Base-by-base conservation (phyloP, 768 basidiomycete genomes). In the Lentinula aciculospora region DNA sequence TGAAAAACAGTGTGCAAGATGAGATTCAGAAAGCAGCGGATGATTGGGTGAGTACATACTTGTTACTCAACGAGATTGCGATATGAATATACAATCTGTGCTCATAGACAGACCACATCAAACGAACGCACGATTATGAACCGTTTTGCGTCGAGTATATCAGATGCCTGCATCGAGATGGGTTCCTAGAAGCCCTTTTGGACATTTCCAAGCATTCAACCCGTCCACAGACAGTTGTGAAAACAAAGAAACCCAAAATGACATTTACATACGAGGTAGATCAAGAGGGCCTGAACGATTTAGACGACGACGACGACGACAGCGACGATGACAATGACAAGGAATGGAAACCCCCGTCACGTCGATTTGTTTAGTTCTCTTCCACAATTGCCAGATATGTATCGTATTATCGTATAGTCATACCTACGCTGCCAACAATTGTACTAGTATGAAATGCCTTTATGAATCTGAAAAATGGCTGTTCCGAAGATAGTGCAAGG, bases 101-200 rank as follows among this genome's bases (percentile, higher is more conserved):
- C 28, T 39, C 56, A 47, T 63, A 84, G 84, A 76, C 75, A 9
- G 84, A 86, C 23, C 76, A 83, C 60, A 63, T 81, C 44, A 82
- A 80, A 53, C 70, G 85, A 13, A 84, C 83, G 9, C 81, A 78
- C 61, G 83, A 86, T 67, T 86, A 85, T 61, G 82, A 84, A 63
- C 82, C 82, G 0, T 85, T 86, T 67, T 68, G 84, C 29, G 68
- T 67, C n/a, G 73, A 70, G 34, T 84, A 79, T 59, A 60, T 81
- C 7, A 68, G 62, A 13, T 64, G 67, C 2, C 58, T 83, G 61
- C 75, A 82, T 39, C 58, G 68, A 1, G 80, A 81, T 59, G 82
- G 80, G 0, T 58, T 81, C 19, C 66, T 85, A 28, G 72, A 77
- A 37, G 62, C 73, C 1, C 63, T 79, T 19, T 70, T 84, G 2